Evolutionary conservation across 2,329 filamentous ascomycete genomes (phyloP), one percentile per base, ranked within the genome.

Genomic region (Hypoxylon sp.): DNA sequence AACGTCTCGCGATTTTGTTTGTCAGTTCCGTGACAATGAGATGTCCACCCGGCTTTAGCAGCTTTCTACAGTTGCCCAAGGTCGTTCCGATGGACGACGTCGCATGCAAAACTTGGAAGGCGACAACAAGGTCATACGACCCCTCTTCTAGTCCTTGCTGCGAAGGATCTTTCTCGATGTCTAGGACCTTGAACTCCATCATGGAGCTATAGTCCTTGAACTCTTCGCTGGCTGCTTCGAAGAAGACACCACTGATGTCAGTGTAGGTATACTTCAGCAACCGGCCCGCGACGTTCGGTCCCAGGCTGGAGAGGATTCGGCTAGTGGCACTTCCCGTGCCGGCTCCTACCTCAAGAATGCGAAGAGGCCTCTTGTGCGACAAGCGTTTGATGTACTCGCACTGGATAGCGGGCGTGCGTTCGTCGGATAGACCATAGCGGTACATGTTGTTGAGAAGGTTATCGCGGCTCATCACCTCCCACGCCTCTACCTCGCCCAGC

Each of bases 231-330:
- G 78, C 78, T 47, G 72, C 78, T 17, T 73, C 73, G 61, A 77
- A 81, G 76, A 82, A 83, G 24, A 76, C 78, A 24, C 78, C 71
- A 1, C 79, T 80, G 44, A 84, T 80, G 67, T 85, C 83, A 0
- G 83, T 85, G 72, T 79, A 86, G 0, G 80, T 83, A 65, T 84
- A 85, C 19, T 79, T 78, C 2, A 75, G 69, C 52, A 83, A 80
- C 31, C 72, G 70, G 19, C 75, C 74, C 17, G 72, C 63, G 42
- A 74, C 58, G 37, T 73, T 57, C 24, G 73, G 48, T 3, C 76
- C 77, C 3, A 84, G 71, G 2, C 67, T 63, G 1, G 75, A 70
- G 9, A 85, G 72, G n/a, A 85, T 76, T 3, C 61, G 59, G 24
- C 77, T 75, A 0, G 83, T 85, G 0, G 81, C 77, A 9, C 78